These are phyloP conservation scores for Euphorbia lathyris DNA, from an alignment of 345 rosid genomes.

Conservation along the genomic window DNA sequence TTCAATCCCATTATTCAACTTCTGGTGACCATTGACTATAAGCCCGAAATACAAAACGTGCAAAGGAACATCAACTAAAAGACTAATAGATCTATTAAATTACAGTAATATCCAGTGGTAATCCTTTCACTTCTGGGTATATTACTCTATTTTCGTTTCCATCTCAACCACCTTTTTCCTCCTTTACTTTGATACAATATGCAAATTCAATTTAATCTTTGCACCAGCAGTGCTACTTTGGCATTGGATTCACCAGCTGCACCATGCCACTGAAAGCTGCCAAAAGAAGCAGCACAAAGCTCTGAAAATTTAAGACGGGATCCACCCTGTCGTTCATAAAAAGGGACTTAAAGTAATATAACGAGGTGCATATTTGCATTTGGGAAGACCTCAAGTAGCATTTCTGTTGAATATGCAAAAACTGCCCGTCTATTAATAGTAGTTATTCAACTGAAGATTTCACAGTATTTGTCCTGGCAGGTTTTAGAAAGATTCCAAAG, in stretches of 20 bases:
- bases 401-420: background rate
- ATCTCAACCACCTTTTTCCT: background rate
- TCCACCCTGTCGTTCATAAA: background rate
- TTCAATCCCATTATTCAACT: background rate
- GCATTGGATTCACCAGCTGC: background rate
- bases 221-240: background rate
- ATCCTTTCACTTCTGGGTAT: background rate
- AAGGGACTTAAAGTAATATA: background rate
- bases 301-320: conserved; percentile 1
- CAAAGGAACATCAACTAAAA: background rate
- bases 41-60: background rate
- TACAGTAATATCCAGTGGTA: background rate
- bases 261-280: background rate
- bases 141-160: background rate
- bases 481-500: background rate
- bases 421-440: background rate
- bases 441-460: background rate
- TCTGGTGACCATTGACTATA: background rate
- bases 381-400: background rate
- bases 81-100: background rate
- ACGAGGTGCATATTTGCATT: background rate
- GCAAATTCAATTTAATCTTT: background rate
- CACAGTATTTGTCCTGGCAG: background rate
- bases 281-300: background rate
- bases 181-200: conserved; percentile 1